phyloP scores from a whole-genome alignment of 129 eudicot species.

The Saussurea involucrata region DNA sequence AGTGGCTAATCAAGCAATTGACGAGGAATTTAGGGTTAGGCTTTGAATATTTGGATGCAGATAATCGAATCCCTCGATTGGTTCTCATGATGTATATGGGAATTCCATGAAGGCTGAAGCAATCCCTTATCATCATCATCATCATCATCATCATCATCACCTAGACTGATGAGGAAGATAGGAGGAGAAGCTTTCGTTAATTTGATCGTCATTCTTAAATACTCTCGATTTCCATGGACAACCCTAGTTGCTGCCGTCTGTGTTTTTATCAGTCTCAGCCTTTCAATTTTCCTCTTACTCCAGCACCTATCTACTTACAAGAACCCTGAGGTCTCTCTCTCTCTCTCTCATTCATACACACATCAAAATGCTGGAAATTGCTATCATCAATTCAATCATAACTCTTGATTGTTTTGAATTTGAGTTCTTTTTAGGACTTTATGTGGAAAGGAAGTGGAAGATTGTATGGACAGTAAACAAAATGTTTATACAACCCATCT shows the following conservation, averaged over 20 bases:
- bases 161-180: constrained; percentile 49
- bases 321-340: constrained; percentile 77
- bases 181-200: constrained; percentile 32
- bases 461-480: not conserved
- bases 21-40: constrained; percentile 20
- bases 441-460: not conserved
- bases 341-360: not conserved
- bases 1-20: constrained; percentile 10
- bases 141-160: not conserved
- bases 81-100: not conserved
- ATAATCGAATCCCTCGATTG: constrained; percentile 15
- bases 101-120: constrained; percentile 23
- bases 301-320: constrained; percentile 92
- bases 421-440: not conserved
- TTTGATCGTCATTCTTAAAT: constrained; percentile 24
- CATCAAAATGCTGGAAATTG: not conserved
- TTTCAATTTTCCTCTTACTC: constrained; percentile 76
- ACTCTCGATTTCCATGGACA: constrained; percentile 76
- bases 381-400: not conserved
- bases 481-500: not conserved
- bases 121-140: not conserved
- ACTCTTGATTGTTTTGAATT: not conserved
- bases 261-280: constrained; percentile 62
- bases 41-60: constrained; percentile 3
- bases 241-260: constrained; percentile 59